Percentiles rank a stretch among this genome's conserved stretches.
These are phyloP conservation scores for Acer campestre DNA, from an alignment of 345 rosid genomes.

Conservation along the genomic window DNA sequence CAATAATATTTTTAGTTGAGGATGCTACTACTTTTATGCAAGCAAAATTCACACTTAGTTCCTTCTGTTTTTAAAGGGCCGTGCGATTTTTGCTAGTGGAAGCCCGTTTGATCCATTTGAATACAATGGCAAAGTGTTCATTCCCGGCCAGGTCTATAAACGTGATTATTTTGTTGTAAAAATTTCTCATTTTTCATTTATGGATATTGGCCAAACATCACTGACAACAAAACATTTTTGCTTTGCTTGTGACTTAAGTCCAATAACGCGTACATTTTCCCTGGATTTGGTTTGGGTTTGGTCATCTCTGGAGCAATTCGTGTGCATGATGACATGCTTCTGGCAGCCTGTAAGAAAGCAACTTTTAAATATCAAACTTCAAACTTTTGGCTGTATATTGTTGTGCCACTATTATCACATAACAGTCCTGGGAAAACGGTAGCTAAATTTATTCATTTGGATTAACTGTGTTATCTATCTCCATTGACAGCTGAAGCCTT, in stretches of 20 bases:
- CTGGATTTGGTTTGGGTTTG: constrained; percentile 89
- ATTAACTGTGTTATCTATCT: constrained; percentile 7
- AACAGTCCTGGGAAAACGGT: background rate
- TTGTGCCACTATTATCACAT: background rate
- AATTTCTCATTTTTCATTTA: background rate
- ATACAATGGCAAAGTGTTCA: constrained; percentile 62
- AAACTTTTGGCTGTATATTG: no score
- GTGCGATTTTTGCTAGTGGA: constrained; percentile 95
- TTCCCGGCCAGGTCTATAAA: constrained; percentile 83
- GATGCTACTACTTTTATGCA: background rate
- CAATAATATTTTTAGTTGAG: background rate
- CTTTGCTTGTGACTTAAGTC: constrained; percentile 44
- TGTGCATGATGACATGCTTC: constrained; percentile 83
- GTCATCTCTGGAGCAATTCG: constrained; percentile 86
- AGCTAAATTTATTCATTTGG: background rate
- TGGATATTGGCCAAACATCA: background rate
- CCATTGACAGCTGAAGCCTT: constrained; percentile 71
- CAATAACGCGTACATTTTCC: constrained; percentile 92
- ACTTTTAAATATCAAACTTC: background rate
- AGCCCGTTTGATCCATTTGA: constrained; percentile 94
- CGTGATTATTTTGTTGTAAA: background rate
- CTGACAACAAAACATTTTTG: constrained; percentile 6
- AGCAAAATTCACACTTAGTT: background rate
- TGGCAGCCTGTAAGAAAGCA: constrained; percentile 72
- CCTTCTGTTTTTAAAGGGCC: constrained; percentile 55